Conservation (phyloP, 176 grass and related monocot species). For the Avena insularis region DNA sequence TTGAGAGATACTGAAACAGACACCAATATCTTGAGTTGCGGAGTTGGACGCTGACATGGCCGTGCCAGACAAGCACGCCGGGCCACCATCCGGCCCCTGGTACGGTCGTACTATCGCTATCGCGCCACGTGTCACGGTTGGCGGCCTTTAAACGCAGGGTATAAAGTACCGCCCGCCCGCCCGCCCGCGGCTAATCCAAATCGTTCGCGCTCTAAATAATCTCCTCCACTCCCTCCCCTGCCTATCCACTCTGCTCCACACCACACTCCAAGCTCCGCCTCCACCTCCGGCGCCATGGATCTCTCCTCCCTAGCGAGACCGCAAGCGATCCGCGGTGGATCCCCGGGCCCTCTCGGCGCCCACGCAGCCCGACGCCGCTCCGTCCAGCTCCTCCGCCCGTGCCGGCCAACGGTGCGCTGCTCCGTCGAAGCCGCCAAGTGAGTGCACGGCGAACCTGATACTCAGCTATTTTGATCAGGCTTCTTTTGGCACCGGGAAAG, state of each 20-base stretch:
- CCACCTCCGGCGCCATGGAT: neutral
- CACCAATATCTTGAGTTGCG: neutral
- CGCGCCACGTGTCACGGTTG: conserved; percentile 41
- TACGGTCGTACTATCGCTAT: conserved; percentile 25
- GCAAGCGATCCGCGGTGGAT: conserved; percentile 1
- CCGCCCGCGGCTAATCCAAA: conserved; percentile 29
- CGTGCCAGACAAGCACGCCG: neutral
- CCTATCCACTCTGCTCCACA: conserved; percentile 37
- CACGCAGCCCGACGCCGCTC: conserved; percentile 25
- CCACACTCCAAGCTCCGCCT: neutral
- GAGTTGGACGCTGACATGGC: conserved; percentile 19
- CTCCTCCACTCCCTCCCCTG: conserved; percentile 15
- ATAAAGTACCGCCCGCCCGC: conserved; percentile 10
- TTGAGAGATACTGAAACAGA: neutral
- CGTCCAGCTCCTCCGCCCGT: conserved; percentile 29
- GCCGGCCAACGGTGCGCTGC: conserved; percentile 53
- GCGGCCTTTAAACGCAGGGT: neutral
- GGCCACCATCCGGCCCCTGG: neutral
- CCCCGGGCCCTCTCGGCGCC: conserved; percentile 9
- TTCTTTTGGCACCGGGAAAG: neutral
- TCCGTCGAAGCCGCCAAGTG: conserved; percentile 68
- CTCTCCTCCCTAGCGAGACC: conserved; percentile 29
- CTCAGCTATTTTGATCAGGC: neutral
- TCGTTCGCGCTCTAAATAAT: conserved; percentile 13
- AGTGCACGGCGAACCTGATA: neutral